These are phyloP conservation scores for Pleurotus cornucopiae DNA, from an alignment of 768 basidiomycete genomes.

Conservation along the genomic window DNA sequence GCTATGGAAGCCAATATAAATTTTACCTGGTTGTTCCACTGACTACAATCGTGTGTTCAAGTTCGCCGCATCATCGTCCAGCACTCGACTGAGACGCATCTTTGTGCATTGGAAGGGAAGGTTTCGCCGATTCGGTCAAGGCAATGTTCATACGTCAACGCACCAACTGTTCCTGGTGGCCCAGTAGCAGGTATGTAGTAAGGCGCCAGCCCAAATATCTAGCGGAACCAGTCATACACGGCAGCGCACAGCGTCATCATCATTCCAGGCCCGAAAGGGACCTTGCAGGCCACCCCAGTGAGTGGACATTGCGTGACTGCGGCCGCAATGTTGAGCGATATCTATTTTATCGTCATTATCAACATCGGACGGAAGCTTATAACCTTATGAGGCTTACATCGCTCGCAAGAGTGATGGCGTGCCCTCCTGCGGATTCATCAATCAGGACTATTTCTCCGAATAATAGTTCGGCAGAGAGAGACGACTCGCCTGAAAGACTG, in stretches of 20 bases:
- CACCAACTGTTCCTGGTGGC: conserved; percentile 19
- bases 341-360: conserved; percentile 9
- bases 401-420: conserved; percentile 23
- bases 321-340: conserved; percentile 20
- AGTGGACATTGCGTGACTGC: conserved; percentile 29
- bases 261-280: conserved; percentile 11
- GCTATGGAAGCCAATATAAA: neutral
- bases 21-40: conserved; percentile 12
- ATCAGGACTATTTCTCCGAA: neutral
- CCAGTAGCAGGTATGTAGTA: conserved; percentile 22
- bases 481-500: conserved; percentile 22
- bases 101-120: no score
- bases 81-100: no score
- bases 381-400: conserved; percentile 16
- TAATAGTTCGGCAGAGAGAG: neutral
- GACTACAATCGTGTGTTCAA: neutral
- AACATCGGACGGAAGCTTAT: neutral
- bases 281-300: conserved; percentile 14
- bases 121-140: no score
- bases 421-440: conserved; percentile 18
- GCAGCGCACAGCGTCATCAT: conserved; percentile 15
- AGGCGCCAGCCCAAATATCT: conserved; percentile 20
- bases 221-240: conserved; percentile 18
- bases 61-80: neutral
- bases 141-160: conserved; percentile 13